Conservation (phyloP, 2,329 filamentous ascomycete genomes). For the Pseudocercospora crystallina region DNA sequence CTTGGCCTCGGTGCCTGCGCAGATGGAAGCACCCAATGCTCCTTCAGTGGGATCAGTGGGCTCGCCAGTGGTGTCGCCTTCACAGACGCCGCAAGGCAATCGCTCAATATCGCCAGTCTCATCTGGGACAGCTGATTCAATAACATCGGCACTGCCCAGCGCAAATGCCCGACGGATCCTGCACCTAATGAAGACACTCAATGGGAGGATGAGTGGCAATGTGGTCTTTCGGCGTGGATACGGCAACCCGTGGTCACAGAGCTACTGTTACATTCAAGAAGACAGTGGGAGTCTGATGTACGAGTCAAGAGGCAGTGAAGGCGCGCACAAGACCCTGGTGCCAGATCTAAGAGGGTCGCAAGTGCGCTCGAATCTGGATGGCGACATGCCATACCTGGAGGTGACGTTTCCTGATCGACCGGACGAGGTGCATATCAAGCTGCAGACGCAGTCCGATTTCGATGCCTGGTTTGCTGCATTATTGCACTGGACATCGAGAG, state of each 20-base stretch:
- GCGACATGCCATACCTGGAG: slow-evolving; percentile 51
- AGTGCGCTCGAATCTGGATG: slow-evolving; percentile 55
- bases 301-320: slow-evolving; percentile 66
- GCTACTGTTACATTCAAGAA: slow-evolving; percentile 77
- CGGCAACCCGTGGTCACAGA: slow-evolving; percentile 64
- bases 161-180: slow-evolving; percentile 67
- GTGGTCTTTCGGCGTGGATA: slow-evolving; percentile 68
- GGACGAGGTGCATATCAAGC: slow-evolving; percentile 64
- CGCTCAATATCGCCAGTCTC: slow-evolving; percentile 35
- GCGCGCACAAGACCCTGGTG: slow-evolving; percentile 67
- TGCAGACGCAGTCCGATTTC: slow-evolving; percentile 64
- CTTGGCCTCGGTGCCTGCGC: slow-evolving; percentile 33
- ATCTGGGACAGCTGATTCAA: slow-evolving; percentile 29
- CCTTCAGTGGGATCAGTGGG: slow-evolving; percentile 34
- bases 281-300: slow-evolving; percentile 73
- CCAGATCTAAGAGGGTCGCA: slow-evolving; percentile 72
- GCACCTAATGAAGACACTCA: slow-evolving; percentile 72
- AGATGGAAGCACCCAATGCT: slow-evolving; percentile 27
- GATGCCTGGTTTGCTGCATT: slow-evolving; percentile 79
- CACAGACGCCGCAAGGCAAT: slow-evolving; percentile 20
- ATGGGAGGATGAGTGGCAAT: slow-evolving; percentile 76
- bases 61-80: slow-evolving; percentile 26
- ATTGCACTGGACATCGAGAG: slow-evolving; percentile 67
- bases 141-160: slow-evolving; percentile 35
- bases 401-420: slow-evolving; percentile 55